A percentile compares a stretch with the other conserved stretches of the same genome.
Evolutionary conservation across 306 rosid species (phyloP).

Genomic region (Vigna trinervia): DNA sequence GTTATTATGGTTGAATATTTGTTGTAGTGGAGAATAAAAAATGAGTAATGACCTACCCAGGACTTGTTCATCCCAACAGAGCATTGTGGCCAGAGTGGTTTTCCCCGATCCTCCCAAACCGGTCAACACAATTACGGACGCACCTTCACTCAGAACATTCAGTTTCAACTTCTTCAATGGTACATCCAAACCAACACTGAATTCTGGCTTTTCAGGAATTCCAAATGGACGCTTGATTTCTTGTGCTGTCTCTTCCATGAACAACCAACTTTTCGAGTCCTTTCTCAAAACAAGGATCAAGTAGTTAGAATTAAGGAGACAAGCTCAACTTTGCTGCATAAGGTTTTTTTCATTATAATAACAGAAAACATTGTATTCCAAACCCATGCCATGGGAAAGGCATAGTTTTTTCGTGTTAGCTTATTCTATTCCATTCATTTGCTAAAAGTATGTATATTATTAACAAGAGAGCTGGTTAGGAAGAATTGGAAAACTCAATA

Average conservation of each 20-base stretch:
- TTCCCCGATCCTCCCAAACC: constrained; percentile 14
- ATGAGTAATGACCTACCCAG: background rate
- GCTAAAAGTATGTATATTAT: too few relatives aligned
- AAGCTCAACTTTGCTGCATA: background rate
- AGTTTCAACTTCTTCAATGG: constrained; percentile 1
- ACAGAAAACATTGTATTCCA: background rate
- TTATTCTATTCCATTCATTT: background rate
- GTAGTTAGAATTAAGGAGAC: background rate
- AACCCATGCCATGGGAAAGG: background rate
- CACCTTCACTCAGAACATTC: background rate
- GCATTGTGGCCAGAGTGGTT: background rate
- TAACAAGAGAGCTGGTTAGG: too few relatives aligned
- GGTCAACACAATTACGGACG: background rate
- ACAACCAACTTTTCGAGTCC: background rate
- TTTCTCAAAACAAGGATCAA: background rate
- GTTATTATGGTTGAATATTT: background rate
- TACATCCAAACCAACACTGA: constrained; percentile 49
- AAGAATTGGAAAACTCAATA: background rate
- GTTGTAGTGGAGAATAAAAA: background rate
- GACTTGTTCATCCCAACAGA: constrained; percentile 2
- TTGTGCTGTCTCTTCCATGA: background rate
- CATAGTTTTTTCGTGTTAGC: background rate
- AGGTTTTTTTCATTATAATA: background rate
- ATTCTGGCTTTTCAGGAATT: constrained; percentile 42
- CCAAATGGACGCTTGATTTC: constrained; percentile 9